Evolutionary conservation across 2,329 filamentous ascomycete genomes (phyloP).

Genomic region (Cercospora nicotianae): DNA sequence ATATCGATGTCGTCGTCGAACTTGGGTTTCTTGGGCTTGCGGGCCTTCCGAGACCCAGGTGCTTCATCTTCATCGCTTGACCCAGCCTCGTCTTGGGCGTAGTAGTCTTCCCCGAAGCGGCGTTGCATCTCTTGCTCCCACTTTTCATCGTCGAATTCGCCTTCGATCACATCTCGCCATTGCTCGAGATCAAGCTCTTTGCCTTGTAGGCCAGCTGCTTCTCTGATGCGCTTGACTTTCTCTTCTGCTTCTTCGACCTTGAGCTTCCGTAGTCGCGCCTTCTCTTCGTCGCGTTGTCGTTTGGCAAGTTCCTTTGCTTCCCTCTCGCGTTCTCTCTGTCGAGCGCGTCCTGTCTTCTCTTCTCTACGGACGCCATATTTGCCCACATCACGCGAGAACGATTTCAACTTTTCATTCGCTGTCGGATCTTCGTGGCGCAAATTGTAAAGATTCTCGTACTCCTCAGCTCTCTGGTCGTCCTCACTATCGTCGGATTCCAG

Average conservation of each 20-base stretch:
- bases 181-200: conserved; percentile 70
- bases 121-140: conserved; percentile 92
- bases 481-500: conserved; percentile 91
- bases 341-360: conserved; percentile 77
- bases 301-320: conserved; percentile 78
- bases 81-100: conserved; percentile 62
- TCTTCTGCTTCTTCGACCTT: conserved; percentile 88
- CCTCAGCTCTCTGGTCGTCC: conserved; percentile 72
- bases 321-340: conserved; percentile 73
- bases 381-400: conserved; percentile 84
- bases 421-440: conserved; percentile 93
- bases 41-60: conserved; percentile 47
- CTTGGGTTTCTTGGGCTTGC: conserved; percentile 75
- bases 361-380: conserved; percentile 84
- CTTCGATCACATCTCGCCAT: conserved; percentile 81
- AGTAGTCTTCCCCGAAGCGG: conserved; percentile 88
- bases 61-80: conserved; percentile 45
- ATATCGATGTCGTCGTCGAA: conserved; percentile 99
- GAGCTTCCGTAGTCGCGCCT: conserved; percentile 77
- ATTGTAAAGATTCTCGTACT: conserved; percentile 92
- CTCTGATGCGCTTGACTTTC: conserved; percentile 83
- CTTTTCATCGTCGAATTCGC: conserved; percentile 80
- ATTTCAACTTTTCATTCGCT: conserved; percentile 82
- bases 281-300: conserved; percentile 72
- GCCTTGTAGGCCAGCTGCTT: conserved; percentile 77